phyloP scores from a whole-genome alignment of 2,329 filamentous ascomycete species.

The Lithohypha guttulata region DNA sequence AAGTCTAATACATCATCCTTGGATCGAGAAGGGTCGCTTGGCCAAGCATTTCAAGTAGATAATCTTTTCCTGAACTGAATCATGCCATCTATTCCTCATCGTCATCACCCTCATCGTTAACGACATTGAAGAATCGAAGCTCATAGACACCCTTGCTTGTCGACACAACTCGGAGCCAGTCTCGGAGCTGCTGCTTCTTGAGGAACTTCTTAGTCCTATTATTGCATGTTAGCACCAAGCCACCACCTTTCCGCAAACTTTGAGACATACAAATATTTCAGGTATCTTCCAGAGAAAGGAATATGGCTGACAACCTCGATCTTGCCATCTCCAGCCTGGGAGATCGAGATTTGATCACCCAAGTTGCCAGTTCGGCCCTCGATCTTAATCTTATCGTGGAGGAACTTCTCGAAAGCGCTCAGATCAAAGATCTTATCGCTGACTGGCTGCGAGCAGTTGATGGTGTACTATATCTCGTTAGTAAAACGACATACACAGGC shows the following conservation, averaged over 20 bases:
- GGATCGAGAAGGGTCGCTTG: neutral
- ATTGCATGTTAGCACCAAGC: neutral
- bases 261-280: constrained; percentile 89
- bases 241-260: neutral
- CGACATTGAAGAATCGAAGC: constrained; percentile 99
- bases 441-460: constrained; percentile 97
- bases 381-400: constrained; percentile 99
- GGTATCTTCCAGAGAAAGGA: constrained; percentile 95
- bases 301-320: constrained; percentile 96
- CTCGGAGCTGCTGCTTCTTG: constrained; percentile 99
- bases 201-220: constrained; percentile 98
- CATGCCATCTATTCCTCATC: constrained; percentile 77
- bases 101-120: constrained; percentile 94
- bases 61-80: neutral
- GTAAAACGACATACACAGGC: neutral
- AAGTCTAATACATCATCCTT: too few relatives aligned
- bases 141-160: constrained; percentile 98
- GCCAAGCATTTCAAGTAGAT: neutral
- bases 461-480: constrained; percentile 85
- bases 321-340: constrained; percentile 89
- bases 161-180: constrained; percentile 98
- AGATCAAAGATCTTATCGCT: constrained; percentile 99
- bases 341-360: constrained; percentile 82
- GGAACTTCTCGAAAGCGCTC: constrained; percentile 98
- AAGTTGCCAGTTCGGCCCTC: constrained; percentile 97